A percentile compares a stretch with the other conserved stretches of the same genome.
Evolutionary conservation across 306 rosid genomes (phyloP).

Genomic region (Adenanthera pavonina): DNA sequence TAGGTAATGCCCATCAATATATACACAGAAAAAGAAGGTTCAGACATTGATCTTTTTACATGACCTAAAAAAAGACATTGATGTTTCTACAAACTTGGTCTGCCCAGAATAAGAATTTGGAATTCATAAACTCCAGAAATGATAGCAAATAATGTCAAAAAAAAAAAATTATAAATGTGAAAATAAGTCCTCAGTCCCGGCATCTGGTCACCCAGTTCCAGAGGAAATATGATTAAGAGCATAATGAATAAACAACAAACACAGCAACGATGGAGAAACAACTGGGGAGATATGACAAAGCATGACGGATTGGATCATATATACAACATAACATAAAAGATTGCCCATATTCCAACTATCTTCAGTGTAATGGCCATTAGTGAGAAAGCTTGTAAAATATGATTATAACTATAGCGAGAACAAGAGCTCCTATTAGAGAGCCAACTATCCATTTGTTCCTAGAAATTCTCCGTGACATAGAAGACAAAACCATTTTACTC

Average conservation of each 20-base stretch:
- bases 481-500: slow-evolving; percentile 74
- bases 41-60: not conserved
- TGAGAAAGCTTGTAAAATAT: slow-evolving; percentile 69
- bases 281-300: slow-evolving; percentile 26
- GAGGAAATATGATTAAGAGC: slow-evolving; percentile 5
- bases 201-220: slow-evolving; percentile 15
- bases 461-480: slow-evolving; percentile 81
- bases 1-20: not conserved
- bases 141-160: slow-evolving; percentile 10
- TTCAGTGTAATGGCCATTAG: slow-evolving; percentile 33
- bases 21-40: not conserved
- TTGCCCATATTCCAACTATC: slow-evolving; percentile 22
- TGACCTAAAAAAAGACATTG: not conserved
- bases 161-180: not conserved
- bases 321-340: slow-evolving; percentile 41
- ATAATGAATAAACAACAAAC: slow-evolving; percentile 31
- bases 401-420: slow-evolving; percentile 59
- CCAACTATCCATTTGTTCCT: slow-evolving; percentile 81
- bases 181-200: slow-evolving; percentile 16
- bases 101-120: not conserved
- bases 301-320: slow-evolving; percentile 39
- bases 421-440: slow-evolving; percentile 77
- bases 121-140: not conserved
- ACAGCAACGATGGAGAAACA: slow-evolving; percentile 24
- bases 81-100: not conserved